A percentile compares a stretch with the other conserved stretches of the same genome.
These are phyloP conservation scores for Chenopodium formosanum DNA, from an alignment of 148 eudicot species.

Conservation along the genomic window DNA sequence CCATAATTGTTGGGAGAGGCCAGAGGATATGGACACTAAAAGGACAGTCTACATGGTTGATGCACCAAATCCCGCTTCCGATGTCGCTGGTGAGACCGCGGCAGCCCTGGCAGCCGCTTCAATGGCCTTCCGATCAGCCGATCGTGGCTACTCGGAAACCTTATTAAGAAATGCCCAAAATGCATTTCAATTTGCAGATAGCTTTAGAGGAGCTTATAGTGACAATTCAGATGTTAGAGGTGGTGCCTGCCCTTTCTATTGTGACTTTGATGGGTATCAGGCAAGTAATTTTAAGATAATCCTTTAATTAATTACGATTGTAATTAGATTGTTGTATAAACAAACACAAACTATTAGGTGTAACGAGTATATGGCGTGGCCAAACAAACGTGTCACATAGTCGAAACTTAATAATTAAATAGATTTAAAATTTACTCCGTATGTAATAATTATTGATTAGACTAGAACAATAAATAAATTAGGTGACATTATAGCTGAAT, in stretches of 20 bases:
- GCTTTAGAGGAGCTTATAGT: constrained; percentile 79
- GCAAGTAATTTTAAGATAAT: constrained; percentile 26
- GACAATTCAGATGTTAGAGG: constrained; percentile 59
- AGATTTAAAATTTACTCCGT: background rate
- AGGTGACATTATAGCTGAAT: constrained; percentile 4
- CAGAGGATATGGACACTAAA: constrained; percentile 94
- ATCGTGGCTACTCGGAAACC: constrained; percentile 68
- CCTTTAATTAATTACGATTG: background rate
- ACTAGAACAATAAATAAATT: background rate
- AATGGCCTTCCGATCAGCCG: constrained; percentile 69
- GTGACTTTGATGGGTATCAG: constrained; percentile 95
- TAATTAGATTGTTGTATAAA: background rate
- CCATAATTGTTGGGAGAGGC: constrained; percentile 96
- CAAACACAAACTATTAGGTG: no score
- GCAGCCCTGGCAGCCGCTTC: constrained; percentile 95
- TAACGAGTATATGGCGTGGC: no score
- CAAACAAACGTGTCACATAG: no score
- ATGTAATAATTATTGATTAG: background rate
- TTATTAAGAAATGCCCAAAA: constrained; percentile 46
- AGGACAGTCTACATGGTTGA: constrained; percentile 71
- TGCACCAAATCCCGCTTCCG: constrained; percentile 87
- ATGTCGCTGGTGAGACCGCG: constrained; percentile 90
- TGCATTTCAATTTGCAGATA: constrained; percentile 68
- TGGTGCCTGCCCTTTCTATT: constrained; percentile 88
- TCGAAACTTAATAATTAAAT: no score